phyloP scores from a whole-genome alignment of 2,329 filamentous ascomycete genomes.

The Chrysoporthe cubensis region DNA sequence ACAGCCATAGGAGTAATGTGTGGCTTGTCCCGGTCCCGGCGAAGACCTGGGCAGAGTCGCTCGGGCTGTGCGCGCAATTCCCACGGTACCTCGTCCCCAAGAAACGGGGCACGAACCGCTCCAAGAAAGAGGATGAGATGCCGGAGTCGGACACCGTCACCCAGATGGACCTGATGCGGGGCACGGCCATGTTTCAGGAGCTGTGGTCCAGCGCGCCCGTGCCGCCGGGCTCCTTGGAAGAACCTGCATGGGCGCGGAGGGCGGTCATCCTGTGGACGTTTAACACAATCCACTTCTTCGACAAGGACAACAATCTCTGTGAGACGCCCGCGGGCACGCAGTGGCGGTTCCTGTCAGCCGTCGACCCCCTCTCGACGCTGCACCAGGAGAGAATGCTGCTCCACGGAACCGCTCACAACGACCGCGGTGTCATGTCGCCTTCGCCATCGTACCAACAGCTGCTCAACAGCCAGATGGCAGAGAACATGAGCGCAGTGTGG shows the following conservation, averaged over 20 bases:
- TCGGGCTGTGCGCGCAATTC: slow-evolving; percentile 60
- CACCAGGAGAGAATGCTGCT: slow-evolving; percentile 55
- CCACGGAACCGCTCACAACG: slow-evolving; percentile 35
- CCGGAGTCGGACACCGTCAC: slow-evolving; percentile 39
- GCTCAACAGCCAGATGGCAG: slow-evolving; percentile 58
- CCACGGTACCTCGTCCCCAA: slow-evolving; percentile 43
- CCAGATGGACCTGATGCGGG: slow-evolving; percentile 60
- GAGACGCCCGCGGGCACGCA: slow-evolving; percentile 58
- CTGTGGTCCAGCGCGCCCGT: slow-evolving; percentile 60
- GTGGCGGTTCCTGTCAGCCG: slow-evolving; percentile 65
- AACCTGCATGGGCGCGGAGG: slow-evolving; percentile 56
- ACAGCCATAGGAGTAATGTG: slow-evolving; percentile 51
- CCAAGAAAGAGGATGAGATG: slow-evolving; percentile 34
- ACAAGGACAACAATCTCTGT: slow-evolving; percentile 48
- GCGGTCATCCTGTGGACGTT: slow-evolving; percentile 68
- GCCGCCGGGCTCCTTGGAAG: slow-evolving; percentile 33
- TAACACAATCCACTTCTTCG: slow-evolving; percentile 50
- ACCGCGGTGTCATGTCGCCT: slow-evolving; percentile 56
- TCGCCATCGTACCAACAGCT: slow-evolving; percentile 56
- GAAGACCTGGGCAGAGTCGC: slow-evolving; percentile 60
- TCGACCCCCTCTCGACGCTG: slow-evolving; percentile 62
- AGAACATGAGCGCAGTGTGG: slow-evolving; percentile 58
- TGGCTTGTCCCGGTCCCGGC: slow-evolving; percentile 60
- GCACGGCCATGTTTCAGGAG: slow-evolving; percentile 70
- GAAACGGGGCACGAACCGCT: slow-evolving; percentile 12